Conservation (phyloP, 2,329 filamentous ascomycete species). For the Fusarium heterosporum region DNA sequence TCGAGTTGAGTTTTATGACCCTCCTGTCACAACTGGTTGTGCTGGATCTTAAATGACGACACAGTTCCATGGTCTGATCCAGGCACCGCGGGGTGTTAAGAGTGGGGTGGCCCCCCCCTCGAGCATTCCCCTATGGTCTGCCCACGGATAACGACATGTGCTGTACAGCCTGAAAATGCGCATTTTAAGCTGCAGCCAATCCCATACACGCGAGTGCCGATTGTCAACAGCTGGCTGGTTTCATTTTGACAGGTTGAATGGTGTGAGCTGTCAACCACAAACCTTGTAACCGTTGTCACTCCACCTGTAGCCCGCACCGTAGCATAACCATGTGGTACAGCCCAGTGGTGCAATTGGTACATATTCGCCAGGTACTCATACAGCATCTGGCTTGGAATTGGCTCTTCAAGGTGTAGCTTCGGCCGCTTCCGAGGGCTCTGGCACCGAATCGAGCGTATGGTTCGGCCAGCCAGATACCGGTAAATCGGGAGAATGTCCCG, state of each 20-base stretch:
- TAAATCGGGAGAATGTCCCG: conserved; percentile 47
- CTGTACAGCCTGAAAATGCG: conserved; percentile 11
- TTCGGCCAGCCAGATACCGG: conserved; percentile 44
- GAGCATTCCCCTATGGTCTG: conserved; percentile 31
- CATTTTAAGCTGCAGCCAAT: conserved; percentile 28
- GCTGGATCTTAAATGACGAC: conserved; percentile 46
- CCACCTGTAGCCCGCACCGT: conserved; percentile 37
- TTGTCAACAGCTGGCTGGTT: conserved; percentile 13
- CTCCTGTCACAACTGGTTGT: conserved; percentile 20
- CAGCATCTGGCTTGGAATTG: conserved; percentile 14
- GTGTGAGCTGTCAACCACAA: conserved; percentile 20
- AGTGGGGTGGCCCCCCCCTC: conserved; percentile 27
- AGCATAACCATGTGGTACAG: conserved; percentile 42
- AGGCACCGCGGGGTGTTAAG: conserved; percentile 43
- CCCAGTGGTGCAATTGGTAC: conserved; percentile 37
- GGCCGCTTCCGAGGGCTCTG: conserved; percentile 44
- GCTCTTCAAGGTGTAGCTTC: conserved; percentile 43
- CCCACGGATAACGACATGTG: conserved; percentile 29
- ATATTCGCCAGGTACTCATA: conserved; percentile 7
- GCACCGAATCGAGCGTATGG: conserved; percentile 42
- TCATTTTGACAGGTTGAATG: conserved; percentile 27
- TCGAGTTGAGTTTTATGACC: conserved; percentile 39
- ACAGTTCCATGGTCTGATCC: conserved; percentile 46
- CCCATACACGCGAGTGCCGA: conserved; percentile 21
- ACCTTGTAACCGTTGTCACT: conserved; percentile 40